phyloP scores from a whole-genome alignment of 2,329 filamentous ascomycete genomes.

The Neodidymelliopsis sp. region DNA sequence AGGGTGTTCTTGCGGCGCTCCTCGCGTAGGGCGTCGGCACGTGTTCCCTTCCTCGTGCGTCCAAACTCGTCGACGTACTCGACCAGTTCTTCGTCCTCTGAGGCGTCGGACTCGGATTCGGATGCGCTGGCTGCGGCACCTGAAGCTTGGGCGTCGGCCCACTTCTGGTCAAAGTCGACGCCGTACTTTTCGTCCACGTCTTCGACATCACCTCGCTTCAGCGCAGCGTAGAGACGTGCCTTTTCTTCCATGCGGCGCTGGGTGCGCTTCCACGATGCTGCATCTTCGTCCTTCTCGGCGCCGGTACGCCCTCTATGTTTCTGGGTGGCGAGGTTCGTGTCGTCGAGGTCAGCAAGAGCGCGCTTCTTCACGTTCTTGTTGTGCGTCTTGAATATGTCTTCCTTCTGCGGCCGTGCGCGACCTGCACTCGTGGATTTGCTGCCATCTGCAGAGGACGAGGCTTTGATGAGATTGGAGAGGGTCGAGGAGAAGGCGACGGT shows the following conservation, averaged over 20 bases:
- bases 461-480: conserved; percentile 77
- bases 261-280: conserved; percentile 67
- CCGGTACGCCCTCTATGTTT: conserved; percentile 68
- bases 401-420: conserved; percentile 66
- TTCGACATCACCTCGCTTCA: conserved; percentile 84
- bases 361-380: conserved; percentile 70
- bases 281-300: conserved; percentile 62
- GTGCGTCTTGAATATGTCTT: conserved; percentile 73
- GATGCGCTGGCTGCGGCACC: conserved; percentile 53
- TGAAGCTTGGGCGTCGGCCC: conserved; percentile 72
- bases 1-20: conserved; percentile 62
- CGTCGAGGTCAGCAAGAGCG: conserved; percentile 66
- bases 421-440: conserved; percentile 54
- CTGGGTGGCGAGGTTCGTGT: conserved; percentile 62
- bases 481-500: conserved; percentile 88
- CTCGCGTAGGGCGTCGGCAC: conserved; percentile 70
- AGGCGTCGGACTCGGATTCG: conserved; percentile 38
- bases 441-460: conserved; percentile 52
- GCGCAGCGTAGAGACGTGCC: conserved; percentile 82
- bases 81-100: conserved; percentile 67
- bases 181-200: conserved; percentile 70
- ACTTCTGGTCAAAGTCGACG: conserved; percentile 96
- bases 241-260: conserved; percentile 90
- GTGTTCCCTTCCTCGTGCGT: conserved; percentile 76
- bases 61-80: conserved; percentile 95